These are phyloP conservation scores for Saturnispora bothae DNA, from an alignment of 805 yeast genomes.

Conservation along the genomic window DNA sequence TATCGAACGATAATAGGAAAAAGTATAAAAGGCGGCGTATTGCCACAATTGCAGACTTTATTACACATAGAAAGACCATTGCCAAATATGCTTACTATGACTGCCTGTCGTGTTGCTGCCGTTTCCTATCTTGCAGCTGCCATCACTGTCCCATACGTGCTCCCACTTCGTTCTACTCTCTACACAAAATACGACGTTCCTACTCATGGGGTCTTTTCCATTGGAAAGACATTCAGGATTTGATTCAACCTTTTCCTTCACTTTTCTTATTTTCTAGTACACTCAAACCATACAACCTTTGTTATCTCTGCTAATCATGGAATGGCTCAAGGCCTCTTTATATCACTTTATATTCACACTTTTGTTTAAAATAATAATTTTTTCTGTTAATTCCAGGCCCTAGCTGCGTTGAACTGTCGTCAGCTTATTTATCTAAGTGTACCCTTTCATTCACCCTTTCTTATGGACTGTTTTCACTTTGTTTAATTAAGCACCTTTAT, in stretches of 20 bases:
- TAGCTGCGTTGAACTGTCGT: too few species aligned
- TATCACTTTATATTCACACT: too few species aligned
- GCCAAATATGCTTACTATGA: neutral
- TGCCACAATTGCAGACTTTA: too few species aligned
- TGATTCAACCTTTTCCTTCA: neutral
- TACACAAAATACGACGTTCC: conserved; percentile 12
- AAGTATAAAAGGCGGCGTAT: neutral
- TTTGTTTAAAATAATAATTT: too few species aligned
- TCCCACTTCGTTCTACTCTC: conserved; percentile 25
- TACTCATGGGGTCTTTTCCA: conserved; percentile 22
- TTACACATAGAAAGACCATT: neutral
- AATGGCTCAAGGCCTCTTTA: too few species aligned
- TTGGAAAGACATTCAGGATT: conserved; percentile 26
- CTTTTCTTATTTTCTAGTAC: neutral
- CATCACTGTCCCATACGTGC: conserved; percentile 26
- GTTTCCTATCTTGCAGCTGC: conserved; percentile 26
- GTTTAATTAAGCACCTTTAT: too few species aligned
- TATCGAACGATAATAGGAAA: neutral
- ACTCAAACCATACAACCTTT: neutral
- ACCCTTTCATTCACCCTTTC: too few species aligned
- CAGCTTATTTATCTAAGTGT: too few species aligned
- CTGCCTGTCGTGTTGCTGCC: conserved; percentile 17
- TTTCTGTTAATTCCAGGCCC: too few species aligned
- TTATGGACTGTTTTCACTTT: too few species aligned
- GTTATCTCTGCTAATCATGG: too few species aligned